phyloP scores from a whole-genome alignment of 164 flowering plant species.

The Aristolochia fimbriata region DNA sequence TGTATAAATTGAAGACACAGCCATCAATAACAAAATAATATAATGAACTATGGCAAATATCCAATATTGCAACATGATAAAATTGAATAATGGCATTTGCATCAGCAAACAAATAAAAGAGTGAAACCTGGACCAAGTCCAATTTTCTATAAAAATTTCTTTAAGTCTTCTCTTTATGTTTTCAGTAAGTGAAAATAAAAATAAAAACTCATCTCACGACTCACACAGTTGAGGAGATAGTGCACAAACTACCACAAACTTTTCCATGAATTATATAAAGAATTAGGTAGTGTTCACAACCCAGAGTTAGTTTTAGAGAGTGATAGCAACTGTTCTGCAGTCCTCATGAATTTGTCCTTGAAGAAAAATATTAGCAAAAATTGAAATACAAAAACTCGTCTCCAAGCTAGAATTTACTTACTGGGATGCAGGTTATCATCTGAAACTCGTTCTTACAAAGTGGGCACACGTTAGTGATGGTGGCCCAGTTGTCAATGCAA shows the following conservation, averaged over 20 bases:
- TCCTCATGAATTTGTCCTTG: neutral
- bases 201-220: too few species aligned
- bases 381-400: neutral
- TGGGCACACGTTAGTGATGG: conserved; percentile 91
- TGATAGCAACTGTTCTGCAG: neutral
- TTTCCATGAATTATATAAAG: neutral
- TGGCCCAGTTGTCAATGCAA: conserved; percentile 98
- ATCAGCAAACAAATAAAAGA: too few species aligned
- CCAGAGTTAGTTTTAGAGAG: neutral
- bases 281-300: neutral
- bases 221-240: too few species aligned
- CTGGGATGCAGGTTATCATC: conserved; percentile 88
- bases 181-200: too few species aligned
- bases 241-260: too few species aligned
- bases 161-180: too few species aligned
- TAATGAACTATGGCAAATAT: conserved; percentile 3
- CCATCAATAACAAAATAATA: conserved; percentile 13
- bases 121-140: too few species aligned
- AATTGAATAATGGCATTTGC: neutral
- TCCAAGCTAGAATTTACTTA: conserved; percentile 29
- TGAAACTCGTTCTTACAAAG: conserved; percentile 95
- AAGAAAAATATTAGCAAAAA: neutral
- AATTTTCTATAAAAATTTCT: too few species aligned
- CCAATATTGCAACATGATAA: neutral
- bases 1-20: too few species aligned